Percentiles rank a stretch among this genome's conserved stretches.
phyloP scores from a whole-genome alignment of 2,329 filamentous ascomycete species.

The Fusarium cicatricum region DNA sequence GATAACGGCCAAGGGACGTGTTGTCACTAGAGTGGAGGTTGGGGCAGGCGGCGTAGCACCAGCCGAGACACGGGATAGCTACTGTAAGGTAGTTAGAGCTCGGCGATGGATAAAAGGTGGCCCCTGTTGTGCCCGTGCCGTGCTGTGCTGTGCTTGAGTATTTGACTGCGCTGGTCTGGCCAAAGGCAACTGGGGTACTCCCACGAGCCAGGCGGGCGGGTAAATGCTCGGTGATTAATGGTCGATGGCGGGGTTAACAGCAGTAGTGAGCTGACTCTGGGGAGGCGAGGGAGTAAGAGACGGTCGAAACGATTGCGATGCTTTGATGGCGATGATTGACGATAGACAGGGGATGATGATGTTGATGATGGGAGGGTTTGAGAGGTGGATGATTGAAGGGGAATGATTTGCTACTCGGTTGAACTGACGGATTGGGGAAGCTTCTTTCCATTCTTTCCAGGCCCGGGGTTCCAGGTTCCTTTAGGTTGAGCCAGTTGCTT shows the following conservation, averaged over 20 bases:
- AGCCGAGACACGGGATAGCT: slow-evolving; percentile 5
- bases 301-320: not conserved
- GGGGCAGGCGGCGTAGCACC: slow-evolving; percentile 16
- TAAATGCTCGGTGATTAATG: slow-evolving; percentile 18
- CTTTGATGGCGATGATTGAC: not conserved
- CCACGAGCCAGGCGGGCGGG: slow-evolving; percentile 34
- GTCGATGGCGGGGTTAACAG: slow-evolving; percentile 25
- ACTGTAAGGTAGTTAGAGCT: slow-evolving; percentile 1
- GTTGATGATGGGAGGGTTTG: not conserved
- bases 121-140: slow-evolving; percentile 11
- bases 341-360: slow-evolving; percentile 2
- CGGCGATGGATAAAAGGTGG: slow-evolving; percentile 10
- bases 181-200: slow-evolving; percentile 8
- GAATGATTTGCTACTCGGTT: not conserved
- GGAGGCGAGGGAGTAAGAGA: slow-evolving; percentile 1
- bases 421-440: slow-evolving; percentile 9
- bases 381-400: not conserved
- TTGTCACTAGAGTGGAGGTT: slow-evolving; percentile 17
- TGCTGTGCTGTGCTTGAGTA: not conserved
- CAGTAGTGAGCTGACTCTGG: not conserved
- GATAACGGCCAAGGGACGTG: slow-evolving; percentile 24
- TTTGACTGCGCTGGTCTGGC: slow-evolving; percentile 7
- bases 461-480: too few relatives aligned
- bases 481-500: too few relatives aligned
- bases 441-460: not conserved